phyloP scores from a whole-genome alignment of 371 early-diverging fungal species.

The Syncephalastrum monosporum region DNA sequence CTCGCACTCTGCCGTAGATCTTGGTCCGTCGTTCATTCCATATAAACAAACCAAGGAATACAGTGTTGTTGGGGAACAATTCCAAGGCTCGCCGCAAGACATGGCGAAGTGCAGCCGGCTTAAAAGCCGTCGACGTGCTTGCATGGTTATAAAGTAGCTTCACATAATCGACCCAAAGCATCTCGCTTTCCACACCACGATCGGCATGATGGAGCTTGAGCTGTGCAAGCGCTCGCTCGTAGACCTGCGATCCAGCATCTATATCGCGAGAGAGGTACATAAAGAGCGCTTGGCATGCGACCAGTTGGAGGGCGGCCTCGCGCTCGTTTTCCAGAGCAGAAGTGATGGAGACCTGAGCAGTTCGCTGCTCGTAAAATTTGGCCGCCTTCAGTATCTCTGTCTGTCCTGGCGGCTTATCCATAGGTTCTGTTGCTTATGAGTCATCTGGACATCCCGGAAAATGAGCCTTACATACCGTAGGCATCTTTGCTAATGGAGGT shows the following conservation, averaged over 20 bases:
- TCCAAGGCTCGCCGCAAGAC: slow-evolving; percentile 45
- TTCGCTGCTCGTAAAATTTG: slow-evolving; percentile 31
- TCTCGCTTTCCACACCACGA: slow-evolving; percentile 42
- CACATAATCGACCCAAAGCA: slow-evolving; percentile 43
- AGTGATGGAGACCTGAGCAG: slow-evolving; percentile 23
- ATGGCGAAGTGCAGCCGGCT: slow-evolving; percentile 52
- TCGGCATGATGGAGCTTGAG: slow-evolving; percentile 36
- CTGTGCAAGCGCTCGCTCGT: slow-evolving; percentile 46
- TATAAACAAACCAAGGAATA: slow-evolving; percentile 57
- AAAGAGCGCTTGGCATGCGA: slow-evolving; percentile 52
- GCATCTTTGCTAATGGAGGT: slow-evolving; percentile 33
- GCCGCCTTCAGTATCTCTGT: slow-evolving; percentile 17
- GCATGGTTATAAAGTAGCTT: slow-evolving; percentile 47
- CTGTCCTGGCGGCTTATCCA: slow-evolving; percentile 2
- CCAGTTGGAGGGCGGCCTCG: slow-evolving; percentile 31
- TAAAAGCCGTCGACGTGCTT: slow-evolving; percentile 25
- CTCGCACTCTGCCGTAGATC: slow-evolving; percentile 64
- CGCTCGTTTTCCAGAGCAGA: slow-evolving; percentile 28
- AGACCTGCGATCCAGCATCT: slow-evolving; percentile 47
- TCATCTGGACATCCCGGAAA: neutral
- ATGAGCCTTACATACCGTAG: slow-evolving; percentile 18
- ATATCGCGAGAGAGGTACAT: slow-evolving; percentile 57
- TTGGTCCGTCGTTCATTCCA: slow-evolving; percentile 69
- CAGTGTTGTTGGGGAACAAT: slow-evolving; percentile 60
- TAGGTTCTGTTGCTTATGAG: neutral